phyloP scores from a whole-genome alignment of 257 asterid genomes.

The Prunella vulgaris region DNA sequence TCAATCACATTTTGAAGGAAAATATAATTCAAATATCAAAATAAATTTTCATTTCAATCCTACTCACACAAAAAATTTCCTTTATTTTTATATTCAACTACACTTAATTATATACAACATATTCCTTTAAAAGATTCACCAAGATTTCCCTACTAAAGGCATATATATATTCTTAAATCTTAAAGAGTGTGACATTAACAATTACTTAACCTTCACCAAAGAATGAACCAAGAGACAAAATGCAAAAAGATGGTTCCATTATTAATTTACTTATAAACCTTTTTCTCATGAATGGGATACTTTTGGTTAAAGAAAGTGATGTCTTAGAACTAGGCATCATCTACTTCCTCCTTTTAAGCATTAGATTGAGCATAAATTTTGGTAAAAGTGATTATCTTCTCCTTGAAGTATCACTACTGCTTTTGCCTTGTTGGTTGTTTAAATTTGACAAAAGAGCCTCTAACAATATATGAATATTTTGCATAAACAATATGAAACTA shows the following conservation, averaged over 20 bases:
- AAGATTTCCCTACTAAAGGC: background rate
- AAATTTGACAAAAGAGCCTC: constrained; percentile 2
- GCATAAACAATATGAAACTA: background rate
- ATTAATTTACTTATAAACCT: background rate
- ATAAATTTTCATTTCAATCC: too few species aligned
- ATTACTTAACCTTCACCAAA: background rate
- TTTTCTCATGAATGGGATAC: background rate
- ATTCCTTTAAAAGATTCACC: background rate
- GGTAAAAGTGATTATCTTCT: constrained; percentile 12
- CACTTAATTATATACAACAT: background rate
- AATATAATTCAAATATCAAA: too few species aligned
- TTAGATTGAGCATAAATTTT: constrained; percentile 22
- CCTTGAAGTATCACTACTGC: constrained; percentile 1
- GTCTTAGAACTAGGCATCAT: constrained; percentile 10
- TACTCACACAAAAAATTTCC: too few species aligned
- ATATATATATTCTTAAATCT: background rate
- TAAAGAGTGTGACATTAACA: background rate
- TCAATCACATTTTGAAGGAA: too few species aligned
- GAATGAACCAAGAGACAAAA: background rate
- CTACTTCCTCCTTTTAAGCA: constrained; percentile 17
- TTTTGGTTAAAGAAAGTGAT: background rate
- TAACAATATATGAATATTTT: background rate
- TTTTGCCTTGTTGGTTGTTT: constrained; percentile 5
- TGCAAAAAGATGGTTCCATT: background rate
- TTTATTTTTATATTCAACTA: background rate